Evolutionary conservation across 345 rosid genomes (phyloP).

Genomic region (Acer campestre): DNA sequence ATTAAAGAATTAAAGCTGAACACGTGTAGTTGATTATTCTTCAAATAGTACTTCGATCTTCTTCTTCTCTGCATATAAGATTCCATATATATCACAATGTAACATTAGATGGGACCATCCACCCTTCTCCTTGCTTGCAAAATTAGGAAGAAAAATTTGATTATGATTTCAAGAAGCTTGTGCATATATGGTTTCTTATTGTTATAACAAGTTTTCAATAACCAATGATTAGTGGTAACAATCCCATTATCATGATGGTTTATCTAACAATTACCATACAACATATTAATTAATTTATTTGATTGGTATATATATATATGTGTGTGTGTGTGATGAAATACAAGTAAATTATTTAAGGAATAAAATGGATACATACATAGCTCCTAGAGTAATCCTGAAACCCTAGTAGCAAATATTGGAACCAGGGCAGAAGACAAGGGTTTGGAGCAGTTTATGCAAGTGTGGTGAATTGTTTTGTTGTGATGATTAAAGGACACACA

Average conservation of each 20-base stretch:
- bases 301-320: background rate
- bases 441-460: slow-evolving; percentile 19
- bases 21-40: slow-evolving; percentile 23
- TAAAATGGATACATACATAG: background rate
- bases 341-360: slow-evolving; percentile 7
- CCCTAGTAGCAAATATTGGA: slow-evolving; percentile 19
- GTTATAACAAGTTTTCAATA: slow-evolving; percentile 7
- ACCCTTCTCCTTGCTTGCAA: slow-evolving; percentile 5
- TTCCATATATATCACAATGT: slow-evolving; percentile 15
- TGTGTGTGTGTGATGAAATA: background rate
- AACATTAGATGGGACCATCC: slow-evolving; percentile 16
- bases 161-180: background rate
- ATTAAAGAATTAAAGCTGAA: slow-evolving; percentile 7
- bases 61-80: background rate
- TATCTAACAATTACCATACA: background rate
- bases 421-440: slow-evolving; percentile 31
- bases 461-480: slow-evolving; percentile 37
- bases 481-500: slow-evolving; percentile 35
- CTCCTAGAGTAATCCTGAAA: background rate
- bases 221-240: background rate
- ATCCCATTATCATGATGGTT: background rate
- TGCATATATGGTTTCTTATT: slow-evolving; percentile 9
- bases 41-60: background rate
- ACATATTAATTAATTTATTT: background rate
- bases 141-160: slow-evolving; percentile 14